Evolutionary conservation across 2,329 filamentous ascomycete genomes (phyloP), one percentile per base, ranked within the genome.

Genomic region (Ophiosphaerella narmari): DNA sequence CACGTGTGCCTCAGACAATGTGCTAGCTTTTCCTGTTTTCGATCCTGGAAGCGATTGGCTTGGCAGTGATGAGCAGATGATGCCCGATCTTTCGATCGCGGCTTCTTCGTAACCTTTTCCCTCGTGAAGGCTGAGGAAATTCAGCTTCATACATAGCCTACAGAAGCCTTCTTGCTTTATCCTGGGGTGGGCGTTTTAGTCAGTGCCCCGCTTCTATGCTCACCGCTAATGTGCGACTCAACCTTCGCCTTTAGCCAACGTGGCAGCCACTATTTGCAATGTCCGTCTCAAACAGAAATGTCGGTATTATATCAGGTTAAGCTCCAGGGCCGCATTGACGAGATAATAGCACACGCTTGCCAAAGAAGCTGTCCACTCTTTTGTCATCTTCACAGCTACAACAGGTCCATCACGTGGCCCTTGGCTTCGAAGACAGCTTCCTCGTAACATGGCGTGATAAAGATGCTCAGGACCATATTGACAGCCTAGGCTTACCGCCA

Each of bases 191-290:
- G 16, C 33, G 26, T 46, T 52, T 44, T 41, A 40, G 33, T 43
- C 43, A 53, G 47, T 46, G 37, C 34, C 44, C 29, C 34, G 37
- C 40, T 34, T 33, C 18, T 8, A 33, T 23, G 35, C 38, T 39
- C 38, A 47, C 26, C 38, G 26, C 38, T 38, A 16, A 71, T 71
- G 68, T 68, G 67, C 52, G 66, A 72, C 42, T 50, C 66, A 23
- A 68, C 60, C 4, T 67, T 71, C 42, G 52, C 69, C 12, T 70
- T 72, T 48, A 67, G 69, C 40, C 69, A 72, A 47, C 59, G 66
- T n/a, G 69, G 69, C 29, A 62, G 57, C 52, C 67, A 71, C 45
- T 70, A 63, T 55, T 66, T 71, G 33, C 66, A 70, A 47, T 66
- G 67, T 48, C 53, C 67, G 11, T 69, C 67, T 5, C 52, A 41